Percentiles rank a stretch among this genome's conserved stretches.
These are phyloP conservation scores for Triticum dicoccoides DNA, from an alignment of 176 grass and related monocot genomes.

Conservation along the genomic window DNA sequence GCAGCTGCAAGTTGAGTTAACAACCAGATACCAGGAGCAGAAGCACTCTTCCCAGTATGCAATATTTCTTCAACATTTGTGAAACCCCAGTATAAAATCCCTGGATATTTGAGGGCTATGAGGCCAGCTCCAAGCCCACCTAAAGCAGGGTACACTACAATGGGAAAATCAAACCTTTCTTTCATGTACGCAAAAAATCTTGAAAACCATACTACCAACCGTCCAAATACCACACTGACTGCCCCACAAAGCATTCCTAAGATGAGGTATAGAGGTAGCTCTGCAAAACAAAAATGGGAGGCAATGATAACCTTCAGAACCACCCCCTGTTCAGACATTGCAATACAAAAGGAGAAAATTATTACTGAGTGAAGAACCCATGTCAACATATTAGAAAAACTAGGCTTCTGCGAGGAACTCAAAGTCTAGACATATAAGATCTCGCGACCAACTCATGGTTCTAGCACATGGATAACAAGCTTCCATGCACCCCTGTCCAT, in stretches of 20 bases:
- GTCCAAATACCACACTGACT: constrained; percentile 79
- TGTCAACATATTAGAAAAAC: not conserved
- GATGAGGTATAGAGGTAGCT: constrained; percentile 91
- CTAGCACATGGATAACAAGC: no score
- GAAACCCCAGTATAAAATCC: constrained; percentile 97
- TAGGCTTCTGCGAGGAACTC: not conserved
- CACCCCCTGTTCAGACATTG: not conserved
- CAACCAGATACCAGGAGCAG: constrained; percentile 92
- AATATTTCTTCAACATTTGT: constrained; percentile 98
- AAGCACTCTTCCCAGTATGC: constrained; percentile 91
- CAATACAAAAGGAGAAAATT: not conserved
- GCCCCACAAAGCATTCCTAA: constrained; percentile 90
- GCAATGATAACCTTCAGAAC: constrained; percentile 3
- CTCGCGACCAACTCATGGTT: no score
- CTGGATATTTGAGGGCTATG: constrained; percentile 96
- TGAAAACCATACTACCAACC: constrained; percentile 72
- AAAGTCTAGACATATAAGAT: not conserved
- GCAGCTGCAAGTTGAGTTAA: constrained; percentile 87
- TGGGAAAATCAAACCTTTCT: constrained; percentile 71
- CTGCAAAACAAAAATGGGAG: constrained; percentile 42
- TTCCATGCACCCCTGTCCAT: no score
- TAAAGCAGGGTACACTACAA: constrained; percentile 82
- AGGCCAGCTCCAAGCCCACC: constrained; percentile 88
- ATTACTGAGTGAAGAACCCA: not conserved
- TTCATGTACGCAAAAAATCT: constrained; percentile 67